Evolutionary conservation across 2,329 filamentous ascomycete genomes (phyloP).

Genomic region (Fusarium fujikuroi): DNA sequence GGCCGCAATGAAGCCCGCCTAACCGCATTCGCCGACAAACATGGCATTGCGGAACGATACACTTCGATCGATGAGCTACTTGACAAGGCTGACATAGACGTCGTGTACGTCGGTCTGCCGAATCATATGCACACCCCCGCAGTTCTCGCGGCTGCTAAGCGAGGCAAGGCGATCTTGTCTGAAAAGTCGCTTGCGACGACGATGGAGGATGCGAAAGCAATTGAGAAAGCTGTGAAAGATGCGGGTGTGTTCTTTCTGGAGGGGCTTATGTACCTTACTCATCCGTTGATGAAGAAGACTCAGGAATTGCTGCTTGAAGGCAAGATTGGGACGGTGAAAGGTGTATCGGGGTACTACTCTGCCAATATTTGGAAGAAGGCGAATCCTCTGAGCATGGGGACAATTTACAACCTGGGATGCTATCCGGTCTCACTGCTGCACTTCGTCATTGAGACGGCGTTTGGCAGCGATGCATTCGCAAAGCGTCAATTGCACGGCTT

Average conservation of each 20-base stretch:
- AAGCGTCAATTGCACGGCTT: conserved; percentile 1
- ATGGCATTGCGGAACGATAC: conserved; percentile 3
- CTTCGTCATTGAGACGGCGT: background rate
- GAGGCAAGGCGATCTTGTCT: conserved; percentile 12
- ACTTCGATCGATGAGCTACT: conserved; percentile 1
- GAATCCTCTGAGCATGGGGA: conserved; percentile 13
- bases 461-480: background rate
- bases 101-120: conserved; percentile 15
- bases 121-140: conserved; percentile 24
- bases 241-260: conserved; percentile 5
- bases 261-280: conserved; percentile 4
- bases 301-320: conserved; percentile 7
- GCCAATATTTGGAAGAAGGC: conserved; percentile 18
- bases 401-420: conserved; percentile 2
- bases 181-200: conserved; percentile 16
- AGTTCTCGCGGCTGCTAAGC: conserved; percentile 14
- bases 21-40: background rate
- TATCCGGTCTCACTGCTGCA: conserved; percentile 10
- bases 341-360: conserved; percentile 11
- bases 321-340: background rate
- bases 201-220: background rate
- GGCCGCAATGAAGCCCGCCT: conserved; percentile 8
- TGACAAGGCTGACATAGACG: conserved; percentile 6
- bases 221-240: background rate
- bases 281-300: conserved; percentile 3